A percentile compares a stretch with the other conserved stretches of the same genome.
These are phyloP conservation scores for Solanum chiquidenum DNA, from an alignment of 257 asterid genomes.

Conservation along the genomic window DNA sequence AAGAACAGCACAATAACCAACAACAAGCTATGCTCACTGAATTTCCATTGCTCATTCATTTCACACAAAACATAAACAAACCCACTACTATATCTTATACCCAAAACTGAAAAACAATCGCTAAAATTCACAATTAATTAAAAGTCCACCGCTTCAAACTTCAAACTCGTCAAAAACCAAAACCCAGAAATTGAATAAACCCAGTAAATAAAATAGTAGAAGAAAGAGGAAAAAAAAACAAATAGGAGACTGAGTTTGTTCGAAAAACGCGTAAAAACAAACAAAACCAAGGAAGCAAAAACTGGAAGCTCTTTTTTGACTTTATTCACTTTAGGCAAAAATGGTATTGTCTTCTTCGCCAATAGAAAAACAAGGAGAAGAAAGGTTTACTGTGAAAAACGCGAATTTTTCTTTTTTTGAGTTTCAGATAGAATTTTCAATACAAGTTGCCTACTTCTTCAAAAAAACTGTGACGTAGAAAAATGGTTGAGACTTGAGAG, in stretches of 20 bases:
- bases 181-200: background rate
- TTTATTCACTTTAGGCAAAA: background rate
- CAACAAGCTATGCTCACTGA: background rate
- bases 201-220: background rate
- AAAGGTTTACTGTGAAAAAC: background rate
- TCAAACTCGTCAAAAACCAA: background rate
- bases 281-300: background rate
- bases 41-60: conserved; percentile 22
- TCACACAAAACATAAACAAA: conserved; percentile 4
- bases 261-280: background rate
- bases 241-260: background rate
- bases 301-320: background rate
- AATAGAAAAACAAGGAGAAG: background rate
- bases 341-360: background rate
- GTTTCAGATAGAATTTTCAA: background rate
- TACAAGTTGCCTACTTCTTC: background rate
- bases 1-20: conserved; percentile 7
- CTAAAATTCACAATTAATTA: conserved; percentile 15
- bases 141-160: conserved; percentile 18
- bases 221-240: background rate
- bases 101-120: conserved; percentile 7
- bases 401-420: background rate
- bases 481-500: background rate
- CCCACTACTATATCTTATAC: background rate
- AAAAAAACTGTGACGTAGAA: background rate